A percentile compares a stretch with the other conserved stretches of the same genome.
phyloP scores from a whole-genome alignment of 192 early-diverging fungal genomes.

The Mortierella claussenii region DNA sequence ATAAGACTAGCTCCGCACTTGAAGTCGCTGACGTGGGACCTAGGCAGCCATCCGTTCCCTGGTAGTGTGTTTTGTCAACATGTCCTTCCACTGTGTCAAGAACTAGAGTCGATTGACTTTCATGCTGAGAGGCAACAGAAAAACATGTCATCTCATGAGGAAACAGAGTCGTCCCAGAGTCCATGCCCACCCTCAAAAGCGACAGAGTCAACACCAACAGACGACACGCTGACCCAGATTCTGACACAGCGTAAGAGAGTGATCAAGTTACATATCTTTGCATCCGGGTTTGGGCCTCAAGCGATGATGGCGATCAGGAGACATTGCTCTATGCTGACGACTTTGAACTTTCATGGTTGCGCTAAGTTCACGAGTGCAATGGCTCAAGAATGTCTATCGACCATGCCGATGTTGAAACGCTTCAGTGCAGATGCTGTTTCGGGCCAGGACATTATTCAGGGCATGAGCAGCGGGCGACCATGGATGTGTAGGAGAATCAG shows the following conservation, averaged over 20 bases:
- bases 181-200: too few relatives aligned
- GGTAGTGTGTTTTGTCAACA: too few relatives aligned
- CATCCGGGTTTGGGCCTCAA: not conserved
- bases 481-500: not conserved
- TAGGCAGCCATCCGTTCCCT: too few relatives aligned
- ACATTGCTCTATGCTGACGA: not conserved
- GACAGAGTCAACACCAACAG: too few relatives aligned
- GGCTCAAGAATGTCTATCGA: slow-evolving; percentile 4
- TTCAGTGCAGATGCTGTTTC: not conserved
- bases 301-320: not conserved
- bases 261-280: not conserved
- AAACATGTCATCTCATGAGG: too few relatives aligned
- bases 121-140: too few relatives aligned
- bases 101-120: too few relatives aligned
- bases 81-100: too few relatives aligned
- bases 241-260: not conserved
- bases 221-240: not conserved
- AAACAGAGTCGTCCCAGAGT: too few relatives aligned
- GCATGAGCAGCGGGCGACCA: not conserved
- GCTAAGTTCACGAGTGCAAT: not conserved
- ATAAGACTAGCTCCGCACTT: too few relatives aligned
- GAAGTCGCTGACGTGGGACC: too few relatives aligned
- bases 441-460: not conserved
- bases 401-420: not conserved
- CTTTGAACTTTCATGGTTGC: not conserved